Conservation (phyloP, 306 rosid genomes). For the Begonia fuchsioides region DNA sequence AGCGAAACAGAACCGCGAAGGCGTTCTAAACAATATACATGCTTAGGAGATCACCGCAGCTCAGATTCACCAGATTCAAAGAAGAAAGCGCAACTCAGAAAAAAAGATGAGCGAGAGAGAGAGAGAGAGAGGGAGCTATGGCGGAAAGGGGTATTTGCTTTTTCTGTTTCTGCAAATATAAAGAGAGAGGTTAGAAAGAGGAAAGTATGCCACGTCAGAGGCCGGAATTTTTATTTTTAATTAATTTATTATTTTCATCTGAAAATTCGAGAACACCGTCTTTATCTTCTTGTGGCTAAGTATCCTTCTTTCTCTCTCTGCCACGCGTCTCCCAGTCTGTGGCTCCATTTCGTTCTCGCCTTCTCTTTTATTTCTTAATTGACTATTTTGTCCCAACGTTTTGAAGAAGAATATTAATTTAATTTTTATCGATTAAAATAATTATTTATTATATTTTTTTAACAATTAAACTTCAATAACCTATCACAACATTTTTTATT, state of each 20-base stretch:
- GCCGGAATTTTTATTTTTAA: neutral
- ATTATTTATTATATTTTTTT: too few species aligned
- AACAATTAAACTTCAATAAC: too few species aligned
- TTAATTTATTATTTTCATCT: too few species aligned
- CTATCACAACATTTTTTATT: too few species aligned
- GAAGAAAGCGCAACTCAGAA: neutral
- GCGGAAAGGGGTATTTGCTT: neutral
- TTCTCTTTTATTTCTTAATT: neutral
- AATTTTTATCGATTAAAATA: too few species aligned
- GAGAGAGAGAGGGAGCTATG: slow-evolving; percentile 3
- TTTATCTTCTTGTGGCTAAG: slow-evolving; percentile 56
- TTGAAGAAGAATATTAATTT: too few species aligned
- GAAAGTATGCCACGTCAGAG: slow-evolving; percentile 37
- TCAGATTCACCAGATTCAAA: neutral
- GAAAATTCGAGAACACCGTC: slow-evolving; percentile 36
- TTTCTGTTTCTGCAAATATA: neutral
- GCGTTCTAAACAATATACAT: neutral
- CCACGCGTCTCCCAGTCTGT: slow-evolving; percentile 37
- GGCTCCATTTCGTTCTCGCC: neutral
- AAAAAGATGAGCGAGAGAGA: neutral
- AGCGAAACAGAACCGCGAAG: neutral
- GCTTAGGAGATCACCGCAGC: neutral
- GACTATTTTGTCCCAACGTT: too few species aligned
- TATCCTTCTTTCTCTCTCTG: slow-evolving; percentile 14
- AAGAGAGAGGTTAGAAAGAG: slow-evolving; percentile 10